These are phyloP conservation scores for Penicillium fuscoglaucum DNA, from an alignment of 2,329 filamentous ascomycete genomes.

Conservation along the genomic window DNA sequence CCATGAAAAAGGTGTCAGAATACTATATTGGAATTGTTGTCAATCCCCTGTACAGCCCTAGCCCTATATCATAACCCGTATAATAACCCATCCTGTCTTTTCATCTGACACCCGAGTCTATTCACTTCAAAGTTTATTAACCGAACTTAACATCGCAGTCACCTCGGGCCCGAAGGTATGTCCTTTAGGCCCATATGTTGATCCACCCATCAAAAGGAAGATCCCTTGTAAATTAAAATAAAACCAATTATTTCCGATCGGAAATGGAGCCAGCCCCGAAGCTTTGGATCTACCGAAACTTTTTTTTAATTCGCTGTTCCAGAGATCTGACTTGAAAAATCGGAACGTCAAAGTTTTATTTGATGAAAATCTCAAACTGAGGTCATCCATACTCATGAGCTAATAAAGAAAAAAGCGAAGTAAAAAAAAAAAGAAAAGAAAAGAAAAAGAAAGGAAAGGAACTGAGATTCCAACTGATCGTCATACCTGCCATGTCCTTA, in stretches of 20 bases:
- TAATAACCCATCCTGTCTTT: not conserved
- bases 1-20: not conserved
- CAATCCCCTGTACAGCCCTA: not conserved
- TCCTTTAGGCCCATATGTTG: slow-evolving; percentile 3
- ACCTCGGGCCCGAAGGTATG: slow-evolving; percentile 10
- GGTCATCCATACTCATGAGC: not conserved
- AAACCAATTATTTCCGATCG: no score
- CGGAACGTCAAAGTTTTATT: not conserved
- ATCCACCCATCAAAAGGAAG: slow-evolving; percentile 10
- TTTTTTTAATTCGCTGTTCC: not conserved
- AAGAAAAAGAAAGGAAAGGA: not conserved
- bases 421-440: not conserved
- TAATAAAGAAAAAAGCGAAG: not conserved
- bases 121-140: slow-evolving; percentile 5
- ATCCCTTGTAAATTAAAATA: not conserved
- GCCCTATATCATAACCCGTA: not conserved
- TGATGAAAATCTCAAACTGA: not conserved
- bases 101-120: slow-evolving; percentile 3
- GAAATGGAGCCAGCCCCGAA: not conserved
- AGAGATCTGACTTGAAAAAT: not conserved
- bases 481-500: slow-evolving; percentile 11
- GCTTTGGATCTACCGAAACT: not conserved
- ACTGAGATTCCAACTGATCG: slow-evolving; percentile 14
- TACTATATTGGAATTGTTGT: not conserved
- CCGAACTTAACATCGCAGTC: slow-evolving; percentile 6